Percentiles rank a stretch among this genome's conserved stretches.
Conservation (phyloP, 371 early-diverging fungal species). For the Mucor saturninus region DNA sequence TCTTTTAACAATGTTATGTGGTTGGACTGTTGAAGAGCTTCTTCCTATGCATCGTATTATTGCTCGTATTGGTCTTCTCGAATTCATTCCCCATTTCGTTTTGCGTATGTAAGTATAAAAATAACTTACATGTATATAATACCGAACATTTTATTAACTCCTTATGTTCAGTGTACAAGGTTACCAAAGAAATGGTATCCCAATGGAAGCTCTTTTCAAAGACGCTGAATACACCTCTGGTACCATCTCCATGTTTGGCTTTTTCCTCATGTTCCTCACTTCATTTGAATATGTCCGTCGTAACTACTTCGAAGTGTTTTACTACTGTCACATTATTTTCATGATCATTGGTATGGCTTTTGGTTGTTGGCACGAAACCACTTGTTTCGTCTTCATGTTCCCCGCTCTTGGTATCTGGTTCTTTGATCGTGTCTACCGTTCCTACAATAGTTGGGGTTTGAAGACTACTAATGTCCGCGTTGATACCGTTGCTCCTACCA, state of each 20-base stretch:
- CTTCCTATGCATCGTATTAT: slow-evolving; percentile 55
- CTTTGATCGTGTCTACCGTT: slow-evolving; percentile 45
- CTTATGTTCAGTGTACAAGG: background rate
- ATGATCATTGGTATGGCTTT: slow-evolving; percentile 41
- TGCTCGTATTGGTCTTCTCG: slow-evolving; percentile 45
- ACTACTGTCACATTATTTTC: slow-evolving; percentile 44
- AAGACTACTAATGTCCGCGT: slow-evolving; percentile 26
- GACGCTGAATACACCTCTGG: slow-evolving; percentile 48
- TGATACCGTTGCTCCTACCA: slow-evolving; percentile 25
- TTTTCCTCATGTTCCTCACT: slow-evolving; percentile 44
- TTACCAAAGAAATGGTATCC: background rate
- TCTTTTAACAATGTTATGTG: slow-evolving; percentile 44
- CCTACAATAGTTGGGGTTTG: slow-evolving; percentile 45
- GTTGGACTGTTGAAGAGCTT: slow-evolving; percentile 47
- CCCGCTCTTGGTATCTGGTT: slow-evolving; percentile 46
- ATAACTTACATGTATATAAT: background rate
- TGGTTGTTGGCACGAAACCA: slow-evolving; percentile 45
- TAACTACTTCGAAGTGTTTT: slow-evolving; percentile 49
- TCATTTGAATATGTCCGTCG: slow-evolving; percentile 50
- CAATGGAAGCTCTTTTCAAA: slow-evolving; percentile 32
- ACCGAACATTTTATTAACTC: background rate
- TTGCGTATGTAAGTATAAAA: slow-evolving; percentile 47
- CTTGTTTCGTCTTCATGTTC: slow-evolving; percentile 47
- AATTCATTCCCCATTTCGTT: slow-evolving; percentile 48
- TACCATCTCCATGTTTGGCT: slow-evolving; percentile 45